phyloP scores from a whole-genome alignment of 495 filamentous ascomycete species.

The Aeminium ludgeri region DNA sequence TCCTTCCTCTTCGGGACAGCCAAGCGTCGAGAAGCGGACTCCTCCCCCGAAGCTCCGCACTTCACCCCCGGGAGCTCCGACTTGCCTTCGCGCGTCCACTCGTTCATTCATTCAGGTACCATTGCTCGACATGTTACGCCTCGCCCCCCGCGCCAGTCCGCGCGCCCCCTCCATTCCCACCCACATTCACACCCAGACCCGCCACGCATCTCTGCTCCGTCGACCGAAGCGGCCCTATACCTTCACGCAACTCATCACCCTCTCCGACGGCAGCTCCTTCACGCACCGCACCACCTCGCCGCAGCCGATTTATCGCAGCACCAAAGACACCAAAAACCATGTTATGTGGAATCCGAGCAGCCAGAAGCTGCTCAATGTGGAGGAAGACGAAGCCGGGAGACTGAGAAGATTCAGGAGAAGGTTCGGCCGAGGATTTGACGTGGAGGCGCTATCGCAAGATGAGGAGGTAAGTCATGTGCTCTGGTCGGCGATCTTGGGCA shows the following conservation, averaged over 20 bases:
- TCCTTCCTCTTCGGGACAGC: no score
- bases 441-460: conserved; percentile 23
- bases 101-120: no score
- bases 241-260: conserved; percentile 88
- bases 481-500: not conserved
- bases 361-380: conserved; percentile 63
- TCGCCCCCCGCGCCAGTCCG: no score
- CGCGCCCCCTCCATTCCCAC: no score
- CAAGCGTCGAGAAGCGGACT: no score
- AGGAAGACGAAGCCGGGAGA: conserved; percentile 88
- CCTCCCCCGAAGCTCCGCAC: no score
- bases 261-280: conserved; percentile 82
- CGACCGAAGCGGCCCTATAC: conserved; percentile 84
- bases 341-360: conserved; percentile 76
- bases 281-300: conserved; percentile 80
- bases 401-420: conserved; percentile 66
- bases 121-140: no score
- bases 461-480: conserved; percentile 1
- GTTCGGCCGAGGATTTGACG: conserved; percentile 76
- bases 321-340: conserved; percentile 77
- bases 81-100: no score
- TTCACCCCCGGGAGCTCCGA: no score
- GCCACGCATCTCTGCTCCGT: conserved; percentile 76
- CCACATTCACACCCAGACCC: conserved; percentile 24
- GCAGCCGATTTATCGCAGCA: conserved; percentile 51